Percentiles rank a stretch among this genome's conserved stretches.
Conservation (phyloP, 176 grass and related monocot species). For the Melocanna baccifera region DNA sequence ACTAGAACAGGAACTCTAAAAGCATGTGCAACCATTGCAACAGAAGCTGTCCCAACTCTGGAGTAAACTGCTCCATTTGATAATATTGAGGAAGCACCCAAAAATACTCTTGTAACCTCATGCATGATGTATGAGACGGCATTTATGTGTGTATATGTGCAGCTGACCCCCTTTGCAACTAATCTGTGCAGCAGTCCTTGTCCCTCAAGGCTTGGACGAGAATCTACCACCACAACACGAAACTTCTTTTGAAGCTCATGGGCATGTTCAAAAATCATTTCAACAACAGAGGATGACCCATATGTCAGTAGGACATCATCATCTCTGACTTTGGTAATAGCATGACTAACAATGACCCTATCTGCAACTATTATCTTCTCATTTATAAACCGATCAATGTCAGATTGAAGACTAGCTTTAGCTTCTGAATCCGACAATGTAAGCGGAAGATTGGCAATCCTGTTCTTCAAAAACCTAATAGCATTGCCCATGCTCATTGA, state of each 20-base stretch:
- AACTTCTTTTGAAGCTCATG: slow-evolving; percentile 59
- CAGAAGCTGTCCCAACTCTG: slow-evolving; percentile 57
- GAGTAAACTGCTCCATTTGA: slow-evolving; percentile 86
- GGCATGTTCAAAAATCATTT: slow-evolving; percentile 71
- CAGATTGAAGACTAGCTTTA: slow-evolving; percentile 66
- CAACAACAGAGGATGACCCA: slow-evolving; percentile 67
- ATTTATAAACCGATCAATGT: slow-evolving; percentile 82
- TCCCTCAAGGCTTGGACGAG: slow-evolving; percentile 64
- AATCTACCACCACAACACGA: slow-evolving; percentile 67
- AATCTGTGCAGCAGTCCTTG: slow-evolving; percentile 51
- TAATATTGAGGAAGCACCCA: slow-evolving; percentile 69
- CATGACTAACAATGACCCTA: slow-evolving; percentile 67
- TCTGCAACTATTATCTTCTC: slow-evolving; percentile 77
- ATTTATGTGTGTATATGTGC: slow-evolving; percentile 78
- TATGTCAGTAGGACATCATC: slow-evolving; percentile 76
- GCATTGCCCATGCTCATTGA: slow-evolving; percentile 85
- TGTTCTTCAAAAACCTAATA: slow-evolving; percentile 74
- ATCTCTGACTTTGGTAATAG: slow-evolving; percentile 69
- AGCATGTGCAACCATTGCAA: slow-evolving; percentile 78
- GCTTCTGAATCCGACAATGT: slow-evolving; percentile 58
- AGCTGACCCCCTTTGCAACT: slow-evolving; percentile 63
- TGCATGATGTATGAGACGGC: slow-evolving; percentile 78
- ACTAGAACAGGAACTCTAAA: slow-evolving; percentile 70
- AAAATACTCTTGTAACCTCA: slow-evolving; percentile 72
- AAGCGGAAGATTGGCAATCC: slow-evolving; percentile 50